Conservation (phyloP, 768 basidiomycete genomes). For the Boletus edulis region DNA sequence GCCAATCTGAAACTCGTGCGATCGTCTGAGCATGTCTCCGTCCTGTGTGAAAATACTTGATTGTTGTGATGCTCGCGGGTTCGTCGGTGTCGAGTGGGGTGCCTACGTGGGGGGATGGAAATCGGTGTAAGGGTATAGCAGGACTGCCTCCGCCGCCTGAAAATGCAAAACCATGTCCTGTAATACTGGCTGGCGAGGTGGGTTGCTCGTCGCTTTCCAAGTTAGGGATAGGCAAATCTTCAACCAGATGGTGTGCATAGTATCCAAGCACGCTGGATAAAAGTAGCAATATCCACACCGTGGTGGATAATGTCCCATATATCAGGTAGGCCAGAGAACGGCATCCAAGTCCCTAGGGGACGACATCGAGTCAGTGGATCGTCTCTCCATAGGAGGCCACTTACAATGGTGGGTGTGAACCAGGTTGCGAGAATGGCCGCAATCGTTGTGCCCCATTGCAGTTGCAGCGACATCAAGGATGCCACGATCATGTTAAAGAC, state of each 20-base stretch:
- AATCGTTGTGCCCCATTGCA: constrained; percentile 34
- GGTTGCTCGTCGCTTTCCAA: neutral
- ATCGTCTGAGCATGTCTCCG: neutral
- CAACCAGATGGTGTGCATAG: constrained; percentile 9
- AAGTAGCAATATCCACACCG: constrained; percentile 31
- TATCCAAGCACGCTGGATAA: constrained; percentile 27
- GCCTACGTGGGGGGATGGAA: neutral
- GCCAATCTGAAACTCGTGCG: constrained; percentile 1
- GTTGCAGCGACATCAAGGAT: constrained; percentile 25
- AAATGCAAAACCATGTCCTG: neutral
- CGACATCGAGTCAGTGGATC: neutral
- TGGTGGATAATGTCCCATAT: constrained; percentile 29
- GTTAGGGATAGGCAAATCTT: neutral
- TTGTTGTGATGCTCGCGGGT: neutral
- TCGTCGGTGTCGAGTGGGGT: neutral
- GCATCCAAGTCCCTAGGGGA: constrained; percentile 31
- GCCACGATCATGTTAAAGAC: constrained; percentile 29
- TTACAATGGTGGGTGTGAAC: constrained; percentile 31
- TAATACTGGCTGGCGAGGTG: neutral
- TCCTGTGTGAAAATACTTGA: neutral
- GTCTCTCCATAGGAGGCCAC: neutral
- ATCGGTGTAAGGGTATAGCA: neutral
- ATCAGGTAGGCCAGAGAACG: constrained; percentile 32
- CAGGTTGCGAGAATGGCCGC: constrained; percentile 29
- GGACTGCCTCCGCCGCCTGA: neutral